Evolutionary conservation across 768 basidiomycete species (phyloP).

Genomic region (Paxillus ammoniavirescens): DNA sequence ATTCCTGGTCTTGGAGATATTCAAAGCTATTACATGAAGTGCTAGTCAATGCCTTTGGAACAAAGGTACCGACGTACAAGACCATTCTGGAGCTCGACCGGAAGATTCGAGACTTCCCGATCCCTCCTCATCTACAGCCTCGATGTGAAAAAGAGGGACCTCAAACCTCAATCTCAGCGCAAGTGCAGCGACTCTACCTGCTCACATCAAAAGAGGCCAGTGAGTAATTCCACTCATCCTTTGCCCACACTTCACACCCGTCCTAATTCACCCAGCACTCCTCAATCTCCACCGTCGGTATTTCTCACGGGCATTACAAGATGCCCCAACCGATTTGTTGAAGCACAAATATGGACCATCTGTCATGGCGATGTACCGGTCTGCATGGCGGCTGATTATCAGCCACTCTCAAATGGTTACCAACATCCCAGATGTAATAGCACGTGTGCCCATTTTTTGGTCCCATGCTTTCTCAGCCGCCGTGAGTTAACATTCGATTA

Average conservation of each 20-base stretch:
- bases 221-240: slow-evolving; percentile 21
- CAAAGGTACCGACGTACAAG: slow-evolving; percentile 50
- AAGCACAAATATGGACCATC: slow-evolving; percentile 66
- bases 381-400: slow-evolving; percentile 64
- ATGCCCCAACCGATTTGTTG: slow-evolving; percentile 53
- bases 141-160: slow-evolving; percentile 18
- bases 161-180: slow-evolving; percentile 13
- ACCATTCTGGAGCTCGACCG: slow-evolving; percentile 58
- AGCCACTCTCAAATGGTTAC: slow-evolving; percentile 45
- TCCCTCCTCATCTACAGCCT: slow-evolving; percentile 49
- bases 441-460: slow-evolving; percentile 56
- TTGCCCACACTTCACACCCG: neutral
- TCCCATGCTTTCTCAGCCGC: slow-evolving; percentile 64
- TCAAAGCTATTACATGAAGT: slow-evolving; percentile 50
- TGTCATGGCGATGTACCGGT: slow-evolving; percentile 69
- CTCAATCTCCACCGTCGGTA: slow-evolving; percentile 67
- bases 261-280: slow-evolving; percentile 40
- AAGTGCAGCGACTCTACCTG: slow-evolving; percentile 44
- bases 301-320: slow-evolving; percentile 65
- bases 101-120: slow-evolving; percentile 56
- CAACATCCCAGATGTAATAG: slow-evolving; percentile 38
- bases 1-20: slow-evolving; percentile 56
- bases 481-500: slow-evolving; percentile 37
- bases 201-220: slow-evolving; percentile 51
- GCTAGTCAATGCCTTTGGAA: slow-evolving; percentile 49